These are phyloP conservation scores for Vigna nakashimae DNA, from an alignment of 306 rosid species.

Conservation along the genomic window DNA sequence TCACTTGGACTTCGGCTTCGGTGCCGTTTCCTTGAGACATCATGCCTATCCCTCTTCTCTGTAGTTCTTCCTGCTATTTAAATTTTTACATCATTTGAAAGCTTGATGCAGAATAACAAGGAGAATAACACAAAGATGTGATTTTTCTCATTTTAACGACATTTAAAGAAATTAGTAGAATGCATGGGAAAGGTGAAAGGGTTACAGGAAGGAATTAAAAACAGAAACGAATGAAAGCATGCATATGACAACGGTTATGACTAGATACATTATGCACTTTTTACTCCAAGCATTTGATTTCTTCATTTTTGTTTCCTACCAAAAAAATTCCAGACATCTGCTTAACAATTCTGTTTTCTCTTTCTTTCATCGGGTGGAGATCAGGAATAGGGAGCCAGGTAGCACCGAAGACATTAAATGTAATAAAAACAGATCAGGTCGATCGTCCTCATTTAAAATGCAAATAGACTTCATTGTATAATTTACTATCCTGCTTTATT, in stretches of 20 bases:
- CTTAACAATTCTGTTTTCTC: background rate
- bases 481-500: background rate
- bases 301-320: background rate
- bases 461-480: background rate
- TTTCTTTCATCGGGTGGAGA: background rate
- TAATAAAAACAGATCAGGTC: background rate
- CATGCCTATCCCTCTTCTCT: slow-evolving; percentile 76
- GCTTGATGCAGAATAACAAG: slow-evolving; percentile 12
- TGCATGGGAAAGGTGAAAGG: slow-evolving; percentile 2
- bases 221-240: background rate
- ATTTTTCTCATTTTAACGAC: slow-evolving; percentile 7
- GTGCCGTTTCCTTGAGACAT: slow-evolving; percentile 78
- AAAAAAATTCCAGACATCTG: slow-evolving; percentile 1
- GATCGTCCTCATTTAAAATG: background rate
- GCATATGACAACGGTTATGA: slow-evolving; percentile 13
- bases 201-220: slow-evolving; percentile 3
- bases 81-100: slow-evolving; percentile 2
- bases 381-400: background rate
- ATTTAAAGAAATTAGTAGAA: background rate
- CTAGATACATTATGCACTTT: slow-evolving; percentile 10
- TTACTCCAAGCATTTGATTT: slow-evolving; percentile 10
- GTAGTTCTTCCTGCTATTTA: slow-evolving; percentile 64
- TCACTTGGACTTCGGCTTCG: slow-evolving; percentile 72
- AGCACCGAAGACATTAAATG: slow-evolving; percentile 5
- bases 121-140: slow-evolving; percentile 6